Evolutionary conservation across 2,329 filamentous ascomycete species (phyloP).

Genomic region (Cordyceps fumosorosea): DNA sequence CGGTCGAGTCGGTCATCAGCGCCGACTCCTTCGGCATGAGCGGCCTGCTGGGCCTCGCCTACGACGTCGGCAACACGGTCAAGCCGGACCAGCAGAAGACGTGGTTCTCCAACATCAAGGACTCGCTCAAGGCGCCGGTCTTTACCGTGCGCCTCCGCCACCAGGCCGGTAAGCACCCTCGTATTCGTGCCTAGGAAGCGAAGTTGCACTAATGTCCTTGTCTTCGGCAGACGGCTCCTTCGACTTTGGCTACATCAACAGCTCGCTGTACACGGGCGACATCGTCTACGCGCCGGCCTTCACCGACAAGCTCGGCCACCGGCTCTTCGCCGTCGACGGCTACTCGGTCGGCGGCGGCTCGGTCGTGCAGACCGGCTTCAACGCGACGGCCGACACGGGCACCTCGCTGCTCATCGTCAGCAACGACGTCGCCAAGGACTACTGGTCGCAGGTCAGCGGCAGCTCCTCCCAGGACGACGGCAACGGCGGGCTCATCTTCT

Average conservation of each 20-base stretch:
- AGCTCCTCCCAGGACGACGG: too few species aligned
- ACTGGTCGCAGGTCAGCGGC: background rate
- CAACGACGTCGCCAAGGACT: conserved; percentile 18
- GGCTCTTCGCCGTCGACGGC: conserved; percentile 33
- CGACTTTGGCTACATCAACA: conserved; percentile 67
- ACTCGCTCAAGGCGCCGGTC: conserved; percentile 29
- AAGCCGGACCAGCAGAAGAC: conserved; percentile 34
- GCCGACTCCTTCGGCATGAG: conserved; percentile 29
- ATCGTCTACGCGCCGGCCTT: conserved; percentile 41
- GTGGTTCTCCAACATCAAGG: conserved; percentile 31
- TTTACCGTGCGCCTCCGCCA: conserved; percentile 65
- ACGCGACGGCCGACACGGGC: conserved; percentile 51
- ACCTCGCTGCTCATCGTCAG: conserved; percentile 43
- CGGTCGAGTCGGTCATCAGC: conserved; percentile 38
- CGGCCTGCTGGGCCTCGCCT: conserved; percentile 26
- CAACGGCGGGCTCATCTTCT: too few species aligned
- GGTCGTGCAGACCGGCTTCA: too few species aligned
- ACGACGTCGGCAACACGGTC: conserved; percentile 36
- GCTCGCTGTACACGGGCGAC: conserved; percentile 52
- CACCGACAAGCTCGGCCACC: conserved; percentile 45
- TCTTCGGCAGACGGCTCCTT: conserved; percentile 49
- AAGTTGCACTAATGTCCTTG: too few species aligned
- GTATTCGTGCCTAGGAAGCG: too few species aligned
- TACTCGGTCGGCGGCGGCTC: conserved; percentile 17
- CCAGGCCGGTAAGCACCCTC: conserved; percentile 21